A percentile compares a stretch with the other conserved stretches of the same genome.
Conservation (phyloP, 2,329 filamentous ascomycete genomes). For the Epichloe brachyelytri region DNA sequence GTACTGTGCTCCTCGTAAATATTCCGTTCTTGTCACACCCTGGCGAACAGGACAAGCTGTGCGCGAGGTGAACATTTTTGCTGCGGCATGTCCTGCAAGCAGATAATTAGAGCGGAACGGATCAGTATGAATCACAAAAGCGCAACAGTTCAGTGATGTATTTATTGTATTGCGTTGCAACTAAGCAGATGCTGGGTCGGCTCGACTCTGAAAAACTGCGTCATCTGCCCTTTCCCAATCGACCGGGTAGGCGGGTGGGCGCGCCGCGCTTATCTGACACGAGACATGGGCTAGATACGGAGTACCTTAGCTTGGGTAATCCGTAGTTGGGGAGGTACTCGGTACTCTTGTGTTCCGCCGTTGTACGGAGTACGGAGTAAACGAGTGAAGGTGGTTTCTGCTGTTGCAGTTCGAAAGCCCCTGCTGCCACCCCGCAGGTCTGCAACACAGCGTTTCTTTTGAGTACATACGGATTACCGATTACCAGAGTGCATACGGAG, state of each 20-base stretch:
- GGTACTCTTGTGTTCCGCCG: not conserved
- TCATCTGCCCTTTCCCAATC: not conserved
- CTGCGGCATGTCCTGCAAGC: not conserved
- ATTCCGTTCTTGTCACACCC: too few relatives aligned
- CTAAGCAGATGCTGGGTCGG: not conserved
- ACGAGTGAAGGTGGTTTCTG: not conserved
- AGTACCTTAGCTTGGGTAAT: too few relatives aligned
- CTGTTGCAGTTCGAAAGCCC: not conserved
- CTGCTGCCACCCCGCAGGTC: not conserved
- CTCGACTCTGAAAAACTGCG: not conserved
- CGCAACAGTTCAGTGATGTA: too few relatives aligned
- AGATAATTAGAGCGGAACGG: not conserved
- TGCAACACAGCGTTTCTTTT: not conserved
- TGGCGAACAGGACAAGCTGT: too few relatives aligned
- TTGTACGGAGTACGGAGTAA: not conserved
- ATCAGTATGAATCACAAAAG: too few relatives aligned
- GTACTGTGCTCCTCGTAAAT: too few relatives aligned
- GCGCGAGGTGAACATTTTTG: too few relatives aligned
- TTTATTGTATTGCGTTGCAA: not conserved
- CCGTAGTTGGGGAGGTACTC: not conserved
- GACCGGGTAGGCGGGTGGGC: slow-evolving; percentile 4
- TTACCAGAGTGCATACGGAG: too few relatives aligned
- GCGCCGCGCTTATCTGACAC: slow-evolving; percentile 11
- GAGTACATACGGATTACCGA: too few relatives aligned
- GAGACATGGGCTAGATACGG: slow-evolving; percentile 2